A percentile compares a stretch with the other conserved stretches of the same genome.
Conservation (phyloP, 2,329 filamentous ascomycete genomes). For the Aspergillus brasiliensis region DNA sequence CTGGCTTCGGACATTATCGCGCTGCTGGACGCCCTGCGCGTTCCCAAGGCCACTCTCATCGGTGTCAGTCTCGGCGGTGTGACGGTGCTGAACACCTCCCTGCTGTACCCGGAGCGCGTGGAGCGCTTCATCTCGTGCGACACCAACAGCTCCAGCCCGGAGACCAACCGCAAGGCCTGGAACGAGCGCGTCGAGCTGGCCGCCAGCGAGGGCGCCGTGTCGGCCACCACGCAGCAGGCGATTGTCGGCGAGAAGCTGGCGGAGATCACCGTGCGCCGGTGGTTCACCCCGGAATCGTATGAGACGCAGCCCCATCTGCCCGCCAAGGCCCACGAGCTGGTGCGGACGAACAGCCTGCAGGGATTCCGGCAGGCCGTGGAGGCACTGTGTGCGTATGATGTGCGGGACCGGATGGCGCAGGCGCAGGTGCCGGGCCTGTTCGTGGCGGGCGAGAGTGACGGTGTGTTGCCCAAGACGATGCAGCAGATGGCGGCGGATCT, state of each 20-base stretch:
- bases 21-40: slow-evolving; percentile 69
- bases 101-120: slow-evolving; percentile 64
- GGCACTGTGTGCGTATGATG: slow-evolving; percentile 55
- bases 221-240: slow-evolving; percentile 45
- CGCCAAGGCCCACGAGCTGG: slow-evolving; percentile 66
- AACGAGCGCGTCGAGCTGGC: slow-evolving; percentile 71
- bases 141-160: slow-evolving; percentile 72
- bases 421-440: slow-evolving; percentile 57
- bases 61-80: slow-evolving; percentile 83
- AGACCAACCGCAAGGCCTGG: slow-evolving; percentile 78
- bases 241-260: slow-evolving; percentile 68
- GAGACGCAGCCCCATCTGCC: slow-evolving; percentile 54
- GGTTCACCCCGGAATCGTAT: slow-evolving; percentile 69
- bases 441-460: slow-evolving; percentile 73
- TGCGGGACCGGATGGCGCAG: slow-evolving; percentile 45
- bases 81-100: slow-evolving; percentile 71
- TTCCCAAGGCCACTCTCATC: slow-evolving; percentile 67
- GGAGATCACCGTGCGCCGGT: slow-evolving; percentile 69
- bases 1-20: slow-evolving; percentile 68
- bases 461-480: slow-evolving; percentile 77
- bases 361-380: slow-evolving; percentile 83
- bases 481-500: slow-evolving; percentile 66
- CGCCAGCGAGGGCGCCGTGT: slow-evolving; percentile 53
- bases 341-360: slow-evolving; percentile 67
- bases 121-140: slow-evolving; percentile 71